Conservation (phyloP, 306 rosid species). For the Canavalia gladiata region DNA sequence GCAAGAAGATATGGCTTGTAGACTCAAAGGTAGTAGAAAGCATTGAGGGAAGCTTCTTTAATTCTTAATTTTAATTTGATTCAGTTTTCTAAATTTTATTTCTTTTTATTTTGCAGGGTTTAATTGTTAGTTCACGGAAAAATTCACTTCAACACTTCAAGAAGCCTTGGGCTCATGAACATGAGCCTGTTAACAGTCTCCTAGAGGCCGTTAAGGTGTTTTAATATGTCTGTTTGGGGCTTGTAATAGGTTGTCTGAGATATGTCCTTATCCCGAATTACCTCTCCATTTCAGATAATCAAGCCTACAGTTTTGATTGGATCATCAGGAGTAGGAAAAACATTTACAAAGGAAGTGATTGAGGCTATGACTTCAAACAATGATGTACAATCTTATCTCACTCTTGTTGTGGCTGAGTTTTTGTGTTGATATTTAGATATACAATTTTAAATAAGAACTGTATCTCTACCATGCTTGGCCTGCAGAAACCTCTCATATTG, state of each 20-base stretch:
- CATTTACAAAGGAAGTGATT: constrained; percentile 88
- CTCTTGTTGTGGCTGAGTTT: background rate
- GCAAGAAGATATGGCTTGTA: constrained; percentile 93
- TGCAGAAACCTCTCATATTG: constrained; percentile 89
- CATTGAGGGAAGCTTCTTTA: background rate
- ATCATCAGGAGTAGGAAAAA: constrained; percentile 84
- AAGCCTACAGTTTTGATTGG: constrained; percentile 93
- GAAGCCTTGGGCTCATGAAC: constrained; percentile 99
- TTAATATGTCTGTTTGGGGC: constrained; percentile 25
- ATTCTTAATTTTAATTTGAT: background rate
- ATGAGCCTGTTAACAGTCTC: constrained; percentile 75
- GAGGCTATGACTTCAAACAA: constrained; percentile 76
- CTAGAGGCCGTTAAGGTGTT: constrained; percentile 82
- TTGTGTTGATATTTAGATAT: background rate
- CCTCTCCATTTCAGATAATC: constrained; percentile 57
- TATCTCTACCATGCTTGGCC: constrained; percentile 39
- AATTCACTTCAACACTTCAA: constrained; percentile 90
- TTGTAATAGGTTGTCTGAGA: constrained; percentile 4
- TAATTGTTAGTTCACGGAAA: constrained; percentile 82
- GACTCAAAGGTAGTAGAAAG: constrained; percentile 79
- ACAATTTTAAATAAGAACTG: constrained; percentile 1
- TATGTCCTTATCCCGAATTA: constrained; percentile 20
- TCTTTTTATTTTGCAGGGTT: constrained; percentile 67
- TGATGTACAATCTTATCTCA: constrained; percentile 58
- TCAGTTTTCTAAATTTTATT: constrained; percentile 18